Base-by-base conservation (phyloP, 345 rosid genomes). In the Sapria himalayana region DNA sequence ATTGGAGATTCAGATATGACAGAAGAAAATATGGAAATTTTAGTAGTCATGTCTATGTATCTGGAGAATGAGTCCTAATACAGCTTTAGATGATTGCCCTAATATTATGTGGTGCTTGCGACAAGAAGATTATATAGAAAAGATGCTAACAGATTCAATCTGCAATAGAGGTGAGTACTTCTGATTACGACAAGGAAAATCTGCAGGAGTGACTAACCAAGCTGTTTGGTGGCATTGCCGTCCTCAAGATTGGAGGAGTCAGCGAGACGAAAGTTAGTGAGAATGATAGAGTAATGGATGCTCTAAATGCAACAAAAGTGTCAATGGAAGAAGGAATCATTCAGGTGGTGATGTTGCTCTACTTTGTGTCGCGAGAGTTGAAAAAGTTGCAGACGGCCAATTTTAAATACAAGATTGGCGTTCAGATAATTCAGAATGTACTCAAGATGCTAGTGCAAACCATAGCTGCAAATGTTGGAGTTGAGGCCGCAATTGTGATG, bases 401-500 rank as follows among this genome's bases (percentile, higher is more conserved):
- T 46, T 50, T 45, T 15, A 53, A 55, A 37, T 56, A 60, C 37
- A 60, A 50, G 25, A 55, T 42, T 3, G 65, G 65, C 37, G 53
- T 55, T 31, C 61, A 60, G 22, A 55, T 50, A 25, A 54, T 60
- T 22, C 52, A 60, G 46, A 41, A 60, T 27, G 60, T 60, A 25
- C 56, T 55, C 4, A 50, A 55, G 71, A 64, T 49, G 53, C 69
- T 65, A 10, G 61, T 53, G 9, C 48, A 58, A 11, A 52, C 56
- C 16, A 59, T 56, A 19, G 75, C 69, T 22, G 22, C 52, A 14
- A 61, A 60, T 54, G 67, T 66, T 14, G 66, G 66, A 43, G 69
- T 56, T 9, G 73, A 60, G 48, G 73, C 61, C 19, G 60, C 73
- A 22, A 67, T 63, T 22, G 48, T 68, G 32, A 64, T 68, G 41